Conservation (phyloP, 257 asterid species). For the Cordia subcordata region DNA sequence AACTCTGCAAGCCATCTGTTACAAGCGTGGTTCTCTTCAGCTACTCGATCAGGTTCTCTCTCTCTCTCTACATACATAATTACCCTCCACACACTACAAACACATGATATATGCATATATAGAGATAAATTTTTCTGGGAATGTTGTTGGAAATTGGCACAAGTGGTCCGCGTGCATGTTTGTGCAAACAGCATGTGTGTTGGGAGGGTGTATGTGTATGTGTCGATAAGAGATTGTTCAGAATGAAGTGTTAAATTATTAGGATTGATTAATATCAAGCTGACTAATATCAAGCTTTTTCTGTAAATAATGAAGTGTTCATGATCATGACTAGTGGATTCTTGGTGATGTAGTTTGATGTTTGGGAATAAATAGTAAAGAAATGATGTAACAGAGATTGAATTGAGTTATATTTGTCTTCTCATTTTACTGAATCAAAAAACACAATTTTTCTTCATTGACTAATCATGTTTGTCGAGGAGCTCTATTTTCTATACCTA, state of each 20-base stretch:
- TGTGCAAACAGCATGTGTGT: too few relatives aligned
- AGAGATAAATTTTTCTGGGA: neutral
- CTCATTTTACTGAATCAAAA: too few relatives aligned
- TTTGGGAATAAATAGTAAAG: neutral
- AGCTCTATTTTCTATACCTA: too few relatives aligned
- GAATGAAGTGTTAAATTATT: too few relatives aligned
- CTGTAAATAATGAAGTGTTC: neutral
- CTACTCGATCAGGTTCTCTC: slow-evolving; percentile 78
- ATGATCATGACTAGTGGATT: neutral
- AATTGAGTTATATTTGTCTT: neutral
- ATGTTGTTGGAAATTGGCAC: neutral
- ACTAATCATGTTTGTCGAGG: too few relatives aligned
- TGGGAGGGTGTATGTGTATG: neutral
- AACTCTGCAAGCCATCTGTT: slow-evolving; percentile 55
- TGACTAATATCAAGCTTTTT: too few relatives aligned
- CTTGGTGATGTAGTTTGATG: neutral
- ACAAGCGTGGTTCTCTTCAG: slow-evolving; percentile 72
- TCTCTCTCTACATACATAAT: neutral
- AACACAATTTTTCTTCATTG: too few relatives aligned
- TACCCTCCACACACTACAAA: neutral
- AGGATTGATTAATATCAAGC: too few relatives aligned
- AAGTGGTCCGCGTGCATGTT: too few relatives aligned
- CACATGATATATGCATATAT: neutral
- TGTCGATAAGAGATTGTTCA: too few relatives aligned
- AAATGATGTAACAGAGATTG: neutral